Evolutionary conservation across 257 asterid genomes (phyloP), one percentile per base, ranked within the genome.

Genomic region (Solanum sejunctum): DNA sequence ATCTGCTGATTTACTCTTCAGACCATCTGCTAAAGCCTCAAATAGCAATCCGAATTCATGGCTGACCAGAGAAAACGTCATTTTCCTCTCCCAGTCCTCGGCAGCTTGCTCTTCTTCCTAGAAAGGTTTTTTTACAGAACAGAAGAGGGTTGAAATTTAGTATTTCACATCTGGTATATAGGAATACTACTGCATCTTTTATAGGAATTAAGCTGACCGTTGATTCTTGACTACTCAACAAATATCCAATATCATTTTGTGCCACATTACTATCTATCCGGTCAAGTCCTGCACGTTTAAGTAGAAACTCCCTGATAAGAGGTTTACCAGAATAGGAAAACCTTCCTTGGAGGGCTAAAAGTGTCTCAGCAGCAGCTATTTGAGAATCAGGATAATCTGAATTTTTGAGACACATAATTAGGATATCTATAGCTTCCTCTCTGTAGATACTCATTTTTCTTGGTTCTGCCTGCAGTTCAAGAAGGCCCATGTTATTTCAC

Each of bases 361-460:
- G 23, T 51, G 93, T 92, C 90, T 93, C 92, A 61, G 97, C 98
- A 20, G 98, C 98, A 60, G 88, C 87, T 54, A 92, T 87, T 82
- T 95, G 98, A 86, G 92, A 88, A 63, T 86, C 75, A 20, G 93
- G 95, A 41, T 66, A 88, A 82, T 92, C 94, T 2, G 96, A 70
- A 86, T 93, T 93, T 87, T 90, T 90, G 45, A 95, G 98, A 89
- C 94, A 91, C 47, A 94, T 88, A 60, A 95, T 91, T 18, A 95
- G 93, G 18, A 88, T 82, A 89, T 93, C 98, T 12, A 93, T 90
- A 16, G 98, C 96, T 89, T 95, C 98, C 90, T 95, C 98, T 39
- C 98, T 73, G 85, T 93, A 95, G 84, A 95, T 94, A 85, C 98
- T 95, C 97, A 94, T 95, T 89, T 94, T 94, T 89, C 95, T 93